phyloP scores from a whole-genome alignment of 345 rosid genomes.

The Bruguiera sexangula region DNA sequence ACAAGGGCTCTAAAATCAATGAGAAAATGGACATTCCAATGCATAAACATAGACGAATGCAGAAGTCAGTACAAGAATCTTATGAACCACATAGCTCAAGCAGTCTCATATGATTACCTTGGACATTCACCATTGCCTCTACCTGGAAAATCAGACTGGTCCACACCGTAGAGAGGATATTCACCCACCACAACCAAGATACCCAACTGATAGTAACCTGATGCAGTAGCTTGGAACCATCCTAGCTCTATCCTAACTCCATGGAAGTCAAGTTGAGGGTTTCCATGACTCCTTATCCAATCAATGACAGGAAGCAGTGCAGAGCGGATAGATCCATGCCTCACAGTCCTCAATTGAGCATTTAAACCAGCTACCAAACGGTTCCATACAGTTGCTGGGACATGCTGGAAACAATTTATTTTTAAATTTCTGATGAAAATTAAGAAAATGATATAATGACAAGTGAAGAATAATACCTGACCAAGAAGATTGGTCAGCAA shows the following conservation, averaged over 20 bases:
- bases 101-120: slow-evolving; percentile 44
- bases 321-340: slow-evolving; percentile 77
- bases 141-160: slow-evolving; percentile 41
- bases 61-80: background rate
- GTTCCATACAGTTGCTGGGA: slow-evolving; percentile 89
- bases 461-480: slow-evolving; percentile 51
- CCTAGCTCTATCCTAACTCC: slow-evolving; percentile 83
- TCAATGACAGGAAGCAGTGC: slow-evolving; percentile 71
- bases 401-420: slow-evolving; percentile 51
- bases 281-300: slow-evolving; percentile 88
- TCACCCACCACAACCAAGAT: slow-evolving; percentile 71
- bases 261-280: slow-evolving; percentile 88
- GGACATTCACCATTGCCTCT: slow-evolving; percentile 42
- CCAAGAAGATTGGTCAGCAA: slow-evolving; percentile 84
- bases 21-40: background rate
- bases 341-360: slow-evolving; percentile 93
- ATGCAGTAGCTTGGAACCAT: slow-evolving; percentile 99
- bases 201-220: slow-evolving; percentile 96
- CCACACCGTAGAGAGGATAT: slow-evolving; percentile 38
- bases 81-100: background rate
- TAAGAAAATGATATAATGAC: slow-evolving; percentile 3
- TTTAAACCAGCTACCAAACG: slow-evolving; percentile 93
- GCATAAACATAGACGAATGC: too few species aligned
- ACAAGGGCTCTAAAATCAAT: too few species aligned
- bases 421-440: slow-evolving; percentile 8